Conservation (phyloP, 1,139 yeast species). For the Meyerozyma elateridarum region DNA sequence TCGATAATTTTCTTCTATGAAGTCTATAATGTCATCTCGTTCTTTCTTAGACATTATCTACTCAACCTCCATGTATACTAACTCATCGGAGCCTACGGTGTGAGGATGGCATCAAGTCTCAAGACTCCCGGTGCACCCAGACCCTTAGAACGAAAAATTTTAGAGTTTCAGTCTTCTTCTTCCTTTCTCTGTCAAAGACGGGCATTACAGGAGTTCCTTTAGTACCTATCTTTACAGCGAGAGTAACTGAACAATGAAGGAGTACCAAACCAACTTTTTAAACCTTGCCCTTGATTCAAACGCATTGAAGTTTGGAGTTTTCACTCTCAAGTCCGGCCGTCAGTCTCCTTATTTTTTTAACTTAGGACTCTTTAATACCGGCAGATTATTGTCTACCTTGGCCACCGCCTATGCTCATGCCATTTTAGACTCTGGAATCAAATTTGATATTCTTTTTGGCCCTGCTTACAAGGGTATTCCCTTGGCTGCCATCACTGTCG, state of each 20-base stretch:
- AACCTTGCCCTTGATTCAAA: slow-evolving; percentile 75
- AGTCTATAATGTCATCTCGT: slow-evolving; percentile 5
- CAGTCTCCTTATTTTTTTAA: slow-evolving; percentile 96
- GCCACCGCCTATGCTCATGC: slow-evolving; percentile 89
- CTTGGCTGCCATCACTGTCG: slow-evolving; percentile 86
- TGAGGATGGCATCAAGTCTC: no score
- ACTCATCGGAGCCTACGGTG: no score
- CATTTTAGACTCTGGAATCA: slow-evolving; percentile 71
- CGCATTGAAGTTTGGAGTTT: slow-evolving; percentile 82
- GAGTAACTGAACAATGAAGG: slow-evolving; percentile 14
- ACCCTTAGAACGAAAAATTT: background rate
- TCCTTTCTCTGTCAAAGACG: slow-evolving; percentile 7
- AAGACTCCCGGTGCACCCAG: no score
- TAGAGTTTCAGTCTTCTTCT: slow-evolving; percentile 7
- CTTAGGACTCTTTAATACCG: slow-evolving; percentile 83
- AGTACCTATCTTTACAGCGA: slow-evolving; percentile 2
- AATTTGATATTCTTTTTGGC: slow-evolving; percentile 89
- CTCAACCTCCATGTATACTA: no score
- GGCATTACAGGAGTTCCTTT: slow-evolving; percentile 2
- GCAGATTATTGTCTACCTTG: slow-evolving; percentile 67
- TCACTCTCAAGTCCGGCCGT: slow-evolving; percentile 89
- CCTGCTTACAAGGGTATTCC: slow-evolving; percentile 99
- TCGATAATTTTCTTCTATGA: slow-evolving; percentile 10
- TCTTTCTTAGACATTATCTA: slow-evolving; percentile 5
- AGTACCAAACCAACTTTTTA: slow-evolving; percentile 63